phyloP scores from a whole-genome alignment of 345 rosid species.

The Toxicodendron radicans region DNA sequence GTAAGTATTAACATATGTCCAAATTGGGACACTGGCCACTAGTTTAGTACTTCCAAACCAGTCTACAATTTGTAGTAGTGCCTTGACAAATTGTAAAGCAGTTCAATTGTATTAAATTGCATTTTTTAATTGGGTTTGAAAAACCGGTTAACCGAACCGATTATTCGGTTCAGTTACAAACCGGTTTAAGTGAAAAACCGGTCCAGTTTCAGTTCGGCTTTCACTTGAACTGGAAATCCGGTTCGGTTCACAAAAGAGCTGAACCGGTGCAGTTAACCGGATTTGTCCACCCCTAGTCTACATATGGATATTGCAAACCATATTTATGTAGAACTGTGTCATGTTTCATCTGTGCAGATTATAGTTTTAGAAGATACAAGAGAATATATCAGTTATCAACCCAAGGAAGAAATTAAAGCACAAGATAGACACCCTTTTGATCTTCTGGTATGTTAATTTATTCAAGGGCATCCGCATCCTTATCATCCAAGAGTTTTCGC shows the following conservation, averaged over 20 bases:
- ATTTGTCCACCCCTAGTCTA: too few relatives aligned
- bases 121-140: too few relatives aligned
- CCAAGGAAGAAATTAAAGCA: conserved; percentile 67
- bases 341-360: conserved; percentile 44
- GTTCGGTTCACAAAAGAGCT: too few relatives aligned
- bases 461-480: background rate
- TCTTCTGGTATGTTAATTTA: conserved; percentile 59
- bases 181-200: too few relatives aligned
- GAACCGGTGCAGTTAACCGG: too few relatives aligned
- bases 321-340: background rate
- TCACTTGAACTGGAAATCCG: too few relatives aligned
- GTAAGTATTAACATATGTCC: background rate
- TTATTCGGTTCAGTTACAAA: too few relatives aligned
- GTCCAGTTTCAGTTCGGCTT: too few relatives aligned
- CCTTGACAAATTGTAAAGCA: too few relatives aligned
- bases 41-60: background rate
- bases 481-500: conserved; percentile 21
- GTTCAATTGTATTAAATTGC: too few relatives aligned
- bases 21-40: background rate
- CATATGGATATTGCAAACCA: background rate
- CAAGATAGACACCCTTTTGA: conserved; percentile 78
- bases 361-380: conserved; percentile 85
- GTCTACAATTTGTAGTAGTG: too few relatives aligned
- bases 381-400: conserved; percentile 78
- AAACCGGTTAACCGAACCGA: too few relatives aligned